Evolutionary conservation across 1,284 basidiomycete genomes (phyloP), one percentile per base, ranked within the genome.

Genomic region (Puccinia horiana): DNA sequence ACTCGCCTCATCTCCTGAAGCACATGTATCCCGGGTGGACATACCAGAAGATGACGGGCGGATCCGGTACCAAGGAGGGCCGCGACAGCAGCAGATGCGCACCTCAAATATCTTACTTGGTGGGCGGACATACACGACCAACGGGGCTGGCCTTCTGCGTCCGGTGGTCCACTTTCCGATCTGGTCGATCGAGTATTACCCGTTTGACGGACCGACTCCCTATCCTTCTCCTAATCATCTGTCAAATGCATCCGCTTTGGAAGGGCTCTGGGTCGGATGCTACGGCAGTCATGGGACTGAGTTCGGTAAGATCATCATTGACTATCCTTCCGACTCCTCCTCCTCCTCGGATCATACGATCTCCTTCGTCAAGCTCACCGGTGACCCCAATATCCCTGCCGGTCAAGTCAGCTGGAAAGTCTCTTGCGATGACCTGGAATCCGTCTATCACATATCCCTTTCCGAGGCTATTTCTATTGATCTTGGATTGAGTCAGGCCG

Each of bases 301-400:
- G 29, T 76, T 76, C 16, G 74, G 74, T 2, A 23, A 63, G 1
- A 58, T 76, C 61, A 44, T 63, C 20, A 14, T 76, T 5, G 29
- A 61, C 44, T 23, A n/a, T 26, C 37, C 56, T n/a, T n/a, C 18
- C 23, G 23, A n/a, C 11, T 26, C 8, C 44, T 14, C n/a, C 44
- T 70, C 23, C 12, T 70, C 35, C 18, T 70, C 26, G 29, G n/a
- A 29, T 6, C 23, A 73, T 52, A 4, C 20, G 61, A 76, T 76
- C 74, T 47, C 74, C 2, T 76, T 76, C 23, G 56, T 76, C 26
- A 76, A 76, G 56, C 54, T 76, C 40, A 76, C 74, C 29, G 74
- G 74, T 29, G 74, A 76, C 56, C 54, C 56, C 18, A 76, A 76
- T 26, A 42, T 76, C 52, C 74, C 74, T 9, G 61, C 56, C n/a